Percentiles rank a stretch among this genome's conserved stretches.
These are phyloP conservation scores for Lactarius evosmus DNA, from an alignment of 768 basidiomycete species.

Conservation along the genomic window DNA sequence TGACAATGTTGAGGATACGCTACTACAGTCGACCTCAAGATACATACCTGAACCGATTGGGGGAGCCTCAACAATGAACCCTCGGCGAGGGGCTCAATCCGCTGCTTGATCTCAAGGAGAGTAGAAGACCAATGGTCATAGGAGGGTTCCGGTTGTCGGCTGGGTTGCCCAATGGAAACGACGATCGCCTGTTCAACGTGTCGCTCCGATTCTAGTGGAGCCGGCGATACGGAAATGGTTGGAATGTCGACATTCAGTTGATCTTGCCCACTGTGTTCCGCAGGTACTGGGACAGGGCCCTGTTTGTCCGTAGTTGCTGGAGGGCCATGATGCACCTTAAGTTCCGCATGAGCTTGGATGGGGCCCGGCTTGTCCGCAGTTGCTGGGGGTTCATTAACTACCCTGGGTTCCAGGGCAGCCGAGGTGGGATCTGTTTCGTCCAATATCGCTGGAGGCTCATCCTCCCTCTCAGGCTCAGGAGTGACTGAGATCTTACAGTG, in stretches of 20 bases:
- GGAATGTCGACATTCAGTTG: neutral
- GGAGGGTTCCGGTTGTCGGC: neutral
- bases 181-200: neutral
- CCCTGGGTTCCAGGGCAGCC: neutral
- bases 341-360: neutral
- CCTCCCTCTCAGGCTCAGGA: neutral
- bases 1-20: neutral
- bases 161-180: neutral
- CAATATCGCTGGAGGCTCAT: neutral
- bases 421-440: neutral
- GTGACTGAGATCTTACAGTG: neutral
- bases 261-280: neutral
- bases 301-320: neutral
- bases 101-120: constrained; percentile 13
- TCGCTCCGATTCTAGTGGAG: neutral
- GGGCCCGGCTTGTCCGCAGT: neutral
- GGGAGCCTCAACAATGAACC: constrained; percentile 3
- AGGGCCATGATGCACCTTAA: neutral
- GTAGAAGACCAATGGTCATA: neutral
- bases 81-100: neutral
- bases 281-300: neutral
- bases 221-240: neutral
- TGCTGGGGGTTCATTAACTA: neutral
- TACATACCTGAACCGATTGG: constrained; percentile 6
- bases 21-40: neutral